Percentiles rank a stretch among this genome's conserved stretches.
phyloP scores from a whole-genome alignment of 2,329 filamentous ascomycete genomes.

The Pseudomassariella vexata region DNA sequence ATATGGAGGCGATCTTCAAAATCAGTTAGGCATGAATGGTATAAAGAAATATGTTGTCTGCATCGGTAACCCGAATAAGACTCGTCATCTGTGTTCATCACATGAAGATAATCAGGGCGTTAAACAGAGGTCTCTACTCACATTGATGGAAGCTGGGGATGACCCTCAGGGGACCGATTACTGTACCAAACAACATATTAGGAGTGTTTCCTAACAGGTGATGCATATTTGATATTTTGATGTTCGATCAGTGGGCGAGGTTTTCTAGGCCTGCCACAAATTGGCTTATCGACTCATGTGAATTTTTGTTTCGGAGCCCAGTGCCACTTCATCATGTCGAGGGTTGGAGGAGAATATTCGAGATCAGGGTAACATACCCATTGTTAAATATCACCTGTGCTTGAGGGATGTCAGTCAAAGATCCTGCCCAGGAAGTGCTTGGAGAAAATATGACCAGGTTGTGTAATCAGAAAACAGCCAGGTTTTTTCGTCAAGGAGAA shows the following conservation, averaged over 20 bases:
- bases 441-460: constrained; percentile 18
- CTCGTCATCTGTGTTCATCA: constrained; percentile 58
- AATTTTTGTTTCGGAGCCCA: constrained; percentile 79
- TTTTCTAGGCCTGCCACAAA: constrained; percentile 99
- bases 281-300: constrained; percentile 80
- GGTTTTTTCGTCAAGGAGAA: constrained; percentile 70
- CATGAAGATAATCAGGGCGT: constrained; percentile 24
- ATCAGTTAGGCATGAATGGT: constrained; percentile 57
- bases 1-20: constrained; percentile 9
- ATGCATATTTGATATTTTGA: constrained; percentile 1
- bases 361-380: constrained; percentile 23
- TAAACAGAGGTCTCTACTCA: constrained; percentile 11
- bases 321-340: constrained; percentile 83
- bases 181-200: no score
- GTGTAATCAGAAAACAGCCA: constrained; percentile 74
- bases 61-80: constrained; percentile 59
- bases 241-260: constrained; percentile 83
- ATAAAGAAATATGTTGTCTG: constrained; percentile 51
- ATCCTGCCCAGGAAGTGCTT: no score
- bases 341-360: constrained; percentile 12
- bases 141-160: no score
- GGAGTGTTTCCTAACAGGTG: not conserved
- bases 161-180: no score
- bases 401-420: no score
- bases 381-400: no score